Percentiles rank a stretch among this genome's conserved stretches.
Conservation (phyloP, 202 grass and related monocot species). For the Brachypodium distachyon region DNA sequence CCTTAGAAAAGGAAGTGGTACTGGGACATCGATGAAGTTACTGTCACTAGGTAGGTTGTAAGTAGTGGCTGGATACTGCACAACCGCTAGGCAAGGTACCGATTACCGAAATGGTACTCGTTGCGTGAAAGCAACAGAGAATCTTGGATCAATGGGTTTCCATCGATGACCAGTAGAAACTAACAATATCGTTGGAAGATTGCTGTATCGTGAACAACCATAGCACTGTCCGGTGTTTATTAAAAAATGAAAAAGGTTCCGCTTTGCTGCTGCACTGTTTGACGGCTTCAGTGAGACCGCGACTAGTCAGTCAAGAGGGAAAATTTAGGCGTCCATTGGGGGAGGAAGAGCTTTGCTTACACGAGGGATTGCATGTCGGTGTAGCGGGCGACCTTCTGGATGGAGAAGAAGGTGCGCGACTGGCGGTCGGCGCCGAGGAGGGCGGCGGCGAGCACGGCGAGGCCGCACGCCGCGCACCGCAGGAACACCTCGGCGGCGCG, state of each 20-base stretch:
- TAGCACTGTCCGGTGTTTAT: background rate
- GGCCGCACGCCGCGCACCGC: conserved; percentile 58
- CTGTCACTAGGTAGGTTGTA: background rate
- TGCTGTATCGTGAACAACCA: background rate
- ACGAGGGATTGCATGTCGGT: conserved; percentile 75
- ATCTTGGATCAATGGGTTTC: background rate
- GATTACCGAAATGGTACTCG: too few species aligned
- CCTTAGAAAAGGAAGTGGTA: background rate
- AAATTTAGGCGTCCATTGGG: too few species aligned
- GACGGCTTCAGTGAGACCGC: background rate
- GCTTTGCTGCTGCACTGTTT: background rate
- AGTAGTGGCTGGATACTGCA: background rate
- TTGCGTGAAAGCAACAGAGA: background rate
- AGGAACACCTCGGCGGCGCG: conserved; percentile 60
- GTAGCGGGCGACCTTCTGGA: conserved; percentile 68
- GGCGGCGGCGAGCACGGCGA: conserved; percentile 62
- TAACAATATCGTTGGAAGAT: background rate
- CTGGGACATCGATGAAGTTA: background rate
- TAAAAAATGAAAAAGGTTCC: background rate
- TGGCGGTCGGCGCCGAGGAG: conserved; percentile 48
- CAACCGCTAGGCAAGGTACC: background rate
- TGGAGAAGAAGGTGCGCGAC: conserved; percentile 56
- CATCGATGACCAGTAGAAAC: background rate
- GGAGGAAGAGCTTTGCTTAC: conserved; percentile 31
- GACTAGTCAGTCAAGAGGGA: background rate